These are phyloP conservation scores for Zasmidium cellare DNA, from an alignment of 2,329 filamentous ascomycete genomes.

Conservation along the genomic window DNA sequence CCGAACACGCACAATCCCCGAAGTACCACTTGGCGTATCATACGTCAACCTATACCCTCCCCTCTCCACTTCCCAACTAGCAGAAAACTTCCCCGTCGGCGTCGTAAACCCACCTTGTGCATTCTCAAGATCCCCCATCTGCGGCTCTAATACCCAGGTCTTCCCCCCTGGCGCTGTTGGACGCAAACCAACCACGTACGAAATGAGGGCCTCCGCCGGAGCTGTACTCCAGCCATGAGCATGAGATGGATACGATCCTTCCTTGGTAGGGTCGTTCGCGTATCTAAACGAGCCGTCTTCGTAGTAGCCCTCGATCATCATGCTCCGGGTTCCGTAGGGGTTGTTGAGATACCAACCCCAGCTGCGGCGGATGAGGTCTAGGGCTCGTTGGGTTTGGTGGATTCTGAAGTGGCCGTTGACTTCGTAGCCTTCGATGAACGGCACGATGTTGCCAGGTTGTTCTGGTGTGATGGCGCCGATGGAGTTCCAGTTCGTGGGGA, in stretches of 20 bases:
- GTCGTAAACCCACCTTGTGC: neutral
- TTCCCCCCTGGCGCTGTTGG: neutral
- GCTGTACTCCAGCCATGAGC: neutral
- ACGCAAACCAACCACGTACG: neutral
- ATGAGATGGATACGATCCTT: neutral
- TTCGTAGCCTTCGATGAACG: neutral
- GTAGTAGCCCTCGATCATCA: neutral
- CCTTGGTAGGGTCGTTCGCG: neutral
- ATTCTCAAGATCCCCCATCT: neutral
- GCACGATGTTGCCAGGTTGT: neutral
- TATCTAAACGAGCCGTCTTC: neutral
- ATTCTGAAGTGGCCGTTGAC: neutral
- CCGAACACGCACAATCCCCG: neutral
- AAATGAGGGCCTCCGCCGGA: neutral
- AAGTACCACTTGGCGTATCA: neutral
- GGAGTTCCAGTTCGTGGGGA: neutral
- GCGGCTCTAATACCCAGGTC: neutral
- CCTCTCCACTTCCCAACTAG: neutral
- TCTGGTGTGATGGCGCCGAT: neutral
- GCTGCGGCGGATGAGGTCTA: neutral
- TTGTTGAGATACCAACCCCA: neutral
- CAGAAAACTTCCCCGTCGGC: neutral
- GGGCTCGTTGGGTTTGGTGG: neutral
- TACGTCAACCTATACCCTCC: neutral
- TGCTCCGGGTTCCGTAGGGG: neutral